Conservation (phyloP, 148 eudicot genomes). For the Fagopyrum homotropicum region DNA sequence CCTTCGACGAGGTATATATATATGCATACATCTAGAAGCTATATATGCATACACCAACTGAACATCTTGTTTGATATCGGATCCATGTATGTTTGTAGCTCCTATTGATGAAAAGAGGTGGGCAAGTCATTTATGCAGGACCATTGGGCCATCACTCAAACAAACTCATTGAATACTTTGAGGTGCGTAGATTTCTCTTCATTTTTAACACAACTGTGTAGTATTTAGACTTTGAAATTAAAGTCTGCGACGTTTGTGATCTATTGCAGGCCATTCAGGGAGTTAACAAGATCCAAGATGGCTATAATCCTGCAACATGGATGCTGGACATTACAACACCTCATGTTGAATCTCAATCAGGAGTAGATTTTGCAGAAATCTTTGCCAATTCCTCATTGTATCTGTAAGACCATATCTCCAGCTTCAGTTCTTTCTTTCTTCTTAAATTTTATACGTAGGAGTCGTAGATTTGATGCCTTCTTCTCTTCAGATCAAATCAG, state of each 20-base stretch:
- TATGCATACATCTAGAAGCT: neutral
- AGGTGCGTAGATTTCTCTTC: slow-evolving; percentile 24
- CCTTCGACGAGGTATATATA: slow-evolving; percentile 69
- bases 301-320: slow-evolving; percentile 80
- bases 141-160: slow-evolving; percentile 55
- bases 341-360: slow-evolving; percentile 34
- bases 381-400: slow-evolving; percentile 47
- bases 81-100: slow-evolving; percentile 37
- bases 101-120: slow-evolving; percentile 74
- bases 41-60: neutral
- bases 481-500: slow-evolving; percentile 41
- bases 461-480: neutral
- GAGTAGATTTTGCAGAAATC: slow-evolving; percentile 47
- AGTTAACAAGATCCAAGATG: slow-evolving; percentile 45
- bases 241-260: neutral
- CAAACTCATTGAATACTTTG: slow-evolving; percentile 60
- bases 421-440: neutral
- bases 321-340: slow-evolving; percentile 55
- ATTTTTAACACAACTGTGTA: neutral
- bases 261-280: slow-evolving; percentile 40
- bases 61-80: neutral
- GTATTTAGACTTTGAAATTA: neutral
- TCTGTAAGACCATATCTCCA: slow-evolving; percentile 26
- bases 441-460: neutral
- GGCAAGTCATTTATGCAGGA: slow-evolving; percentile 63